Base-by-base conservation (phyloP, 495 filamentous ascomycete genomes). In the Hypoxylon fuscum region DNA sequence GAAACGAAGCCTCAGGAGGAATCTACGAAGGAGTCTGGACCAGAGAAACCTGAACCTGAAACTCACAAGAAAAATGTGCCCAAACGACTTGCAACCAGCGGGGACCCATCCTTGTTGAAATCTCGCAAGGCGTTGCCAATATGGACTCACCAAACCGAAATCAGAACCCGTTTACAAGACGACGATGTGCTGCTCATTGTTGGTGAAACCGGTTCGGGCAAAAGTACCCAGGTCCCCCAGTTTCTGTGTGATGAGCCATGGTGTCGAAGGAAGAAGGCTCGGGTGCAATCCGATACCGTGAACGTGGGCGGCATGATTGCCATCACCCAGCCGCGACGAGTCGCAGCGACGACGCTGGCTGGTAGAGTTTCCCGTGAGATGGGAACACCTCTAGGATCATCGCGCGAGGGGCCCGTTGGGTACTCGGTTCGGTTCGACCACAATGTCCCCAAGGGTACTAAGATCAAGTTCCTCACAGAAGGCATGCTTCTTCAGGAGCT, bases 401-500 rank as follows among this genome's bases (percentile, higher is more conserved):
- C 66, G 4, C 55, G 60, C n/a, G 63, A 69, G 17, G 69, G 69
- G 12, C 53, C 63, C 15, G 96, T 99, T 12, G 96, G 96, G 15
- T 99, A 97, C 67, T 90, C 89, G 8, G 94, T 99, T 20, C 87
- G 96, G 37, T 98, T 98, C 71, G 95, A 99, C 67, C 90, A 89
- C 17, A 85, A 85, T 1, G 82, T 87, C 9, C 90, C 91, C 7
- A 82, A 79, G 41, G 82, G 79, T 5, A 91, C 91, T 1, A 83
- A 80, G 56, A 88, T 99, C 72, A 98, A 98, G 71, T 99, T 90
- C 67, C 77, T 99, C 61, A 99, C 96, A 0, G 96, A 99, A 73
- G 96, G 96, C 50, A 98, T 96, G 90, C 79, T 99, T 41, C 79
- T 99, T 11, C 93, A 97, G 74, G 96, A 99, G 72, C 88, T 98